Evolutionary conservation across 2,329 filamentous ascomycete species (phyloP).

Genomic region (Stagonosporopsis tanaceti): DNA sequence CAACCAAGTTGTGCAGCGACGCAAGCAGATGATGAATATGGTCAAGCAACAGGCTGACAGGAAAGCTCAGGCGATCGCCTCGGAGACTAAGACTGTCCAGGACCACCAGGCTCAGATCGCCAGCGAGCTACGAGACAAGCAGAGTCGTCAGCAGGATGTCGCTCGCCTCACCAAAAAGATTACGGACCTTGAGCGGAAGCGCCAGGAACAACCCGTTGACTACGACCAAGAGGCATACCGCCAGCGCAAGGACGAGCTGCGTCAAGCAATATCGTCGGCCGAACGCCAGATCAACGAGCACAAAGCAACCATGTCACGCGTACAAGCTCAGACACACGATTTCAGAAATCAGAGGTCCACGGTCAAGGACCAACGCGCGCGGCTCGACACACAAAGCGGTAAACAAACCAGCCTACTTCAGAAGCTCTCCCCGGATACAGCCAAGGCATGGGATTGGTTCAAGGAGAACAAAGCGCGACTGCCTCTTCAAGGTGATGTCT

Average conservation of each 20-base stretch:
- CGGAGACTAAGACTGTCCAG: conserved; percentile 49
- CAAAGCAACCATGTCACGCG: conserved; percentile 48
- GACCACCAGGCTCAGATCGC: conserved; percentile 53
- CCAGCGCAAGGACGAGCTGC: conserved; percentile 71
- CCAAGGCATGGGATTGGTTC: conserved; percentile 82
- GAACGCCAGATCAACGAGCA: conserved; percentile 54
- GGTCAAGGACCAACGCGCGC: conserved; percentile 20
- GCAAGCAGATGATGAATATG: conserved; percentile 62
- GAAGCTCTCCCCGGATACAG: conserved; percentile 68
- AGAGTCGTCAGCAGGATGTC: conserved; percentile 45
- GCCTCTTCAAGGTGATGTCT: conserved; percentile 77
- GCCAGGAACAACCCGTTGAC: conserved; percentile 68
- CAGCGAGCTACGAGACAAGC: conserved; percentile 54
- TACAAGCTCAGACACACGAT: conserved; percentile 16
- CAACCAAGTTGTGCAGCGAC: conserved; percentile 62
- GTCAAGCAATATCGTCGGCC: conserved; percentile 58
- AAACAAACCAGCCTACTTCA: conserved; percentile 67
- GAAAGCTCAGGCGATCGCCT: conserved; percentile 45
- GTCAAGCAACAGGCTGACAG: conserved; percentile 63
- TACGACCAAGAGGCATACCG: conserved; percentile 78
- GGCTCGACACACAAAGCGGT: conserved; percentile 48
- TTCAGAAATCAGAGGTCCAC: conserved; percentile 41
- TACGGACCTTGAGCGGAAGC: conserved; percentile 67
- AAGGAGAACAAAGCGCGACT: conserved; percentile 66
- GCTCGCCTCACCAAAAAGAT: conserved; percentile 59